Base-by-base conservation (phyloP, 495 filamentous ascomycete species). In the Lasiosphaeria miniovina region DNA sequence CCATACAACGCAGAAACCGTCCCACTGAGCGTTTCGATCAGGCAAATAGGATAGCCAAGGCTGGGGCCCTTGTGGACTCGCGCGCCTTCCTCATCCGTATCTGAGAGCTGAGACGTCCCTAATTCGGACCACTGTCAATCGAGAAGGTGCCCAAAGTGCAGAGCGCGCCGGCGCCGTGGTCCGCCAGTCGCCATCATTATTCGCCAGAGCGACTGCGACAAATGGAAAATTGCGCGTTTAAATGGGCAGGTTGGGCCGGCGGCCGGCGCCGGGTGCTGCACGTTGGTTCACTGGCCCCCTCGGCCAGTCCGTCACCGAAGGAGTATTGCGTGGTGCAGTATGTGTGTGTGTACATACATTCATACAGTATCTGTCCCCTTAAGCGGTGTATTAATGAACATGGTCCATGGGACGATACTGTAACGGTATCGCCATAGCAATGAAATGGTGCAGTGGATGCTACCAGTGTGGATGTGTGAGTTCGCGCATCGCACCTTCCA, bases 11-110 rank as follows among this genome's bases (percentile, higher is more conserved):
- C 24, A 24, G 24, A 24, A 24, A 61, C 31, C 43, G 51, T 56
- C 46, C 52, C 58, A 49, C 11, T 41, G 32, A 52, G 54, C 36
- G 51, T 38, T 61, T 35, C 50, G 50, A 58, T 55, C 49, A 57
- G 55, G 51, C 54, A 45, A 43, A 48, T 49, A 46, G 8, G 43
- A 46, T 0, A 24, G 12, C 43, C 3, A 46, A 46, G 43, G 43
- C 12, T n/a, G 43, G 43, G 12, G 12, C 2, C 12, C 12, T 11
- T n/a, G 14, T 41, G 38, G 7, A 41, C 43, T n/a, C 12, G 43
- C 12, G 43, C 6, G 43, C 12, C 12, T 4, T 46, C 11, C 12
- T n/a, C 4, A 14, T 46, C 43, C 43, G 12, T 11, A 14, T 46
- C 15, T 4, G 43, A n/a, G 4, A 45, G 41, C 11, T 4, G 41